Conservation (phyloP, 1,284 basidiomycete species). For the Leccinum subrobustum region DNA sequence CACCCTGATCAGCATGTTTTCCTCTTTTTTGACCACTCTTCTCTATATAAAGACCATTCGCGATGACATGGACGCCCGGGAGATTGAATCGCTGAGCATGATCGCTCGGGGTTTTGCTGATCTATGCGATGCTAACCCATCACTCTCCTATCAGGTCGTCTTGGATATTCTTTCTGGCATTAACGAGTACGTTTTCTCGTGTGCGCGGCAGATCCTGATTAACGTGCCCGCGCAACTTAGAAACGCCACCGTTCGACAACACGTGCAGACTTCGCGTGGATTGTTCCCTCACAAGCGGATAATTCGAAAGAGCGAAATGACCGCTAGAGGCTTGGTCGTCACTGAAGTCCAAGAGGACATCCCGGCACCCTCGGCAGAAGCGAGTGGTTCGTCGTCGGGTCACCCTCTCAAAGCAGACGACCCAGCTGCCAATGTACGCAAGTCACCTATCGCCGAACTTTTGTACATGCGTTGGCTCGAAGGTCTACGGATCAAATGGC, state of each 20-base stretch:
- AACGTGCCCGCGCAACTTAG: slow-evolving; percentile 38
- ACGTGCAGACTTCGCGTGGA: slow-evolving; percentile 70
- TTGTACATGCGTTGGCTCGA: slow-evolving; percentile 96
- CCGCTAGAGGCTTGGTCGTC: slow-evolving; percentile 72
- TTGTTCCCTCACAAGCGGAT: slow-evolving; percentile 79
- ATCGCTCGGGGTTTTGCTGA: slow-evolving; percentile 87
- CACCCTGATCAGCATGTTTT: background rate
- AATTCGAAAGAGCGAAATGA: slow-evolving; percentile 79
- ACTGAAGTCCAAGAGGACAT: slow-evolving; percentile 76
- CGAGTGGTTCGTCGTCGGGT: slow-evolving; percentile 28
- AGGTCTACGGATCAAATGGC: slow-evolving; percentile 87
- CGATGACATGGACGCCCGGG: slow-evolving; percentile 84
- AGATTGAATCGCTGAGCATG: slow-evolving; percentile 89
- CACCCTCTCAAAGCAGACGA: slow-evolving; percentile 38
- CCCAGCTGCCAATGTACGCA: slow-evolving; percentile 41
- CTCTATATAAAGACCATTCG: slow-evolving; percentile 56
- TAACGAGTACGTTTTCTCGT: slow-evolving; percentile 67
- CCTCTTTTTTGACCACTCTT: slow-evolving; percentile 15
- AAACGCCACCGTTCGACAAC: slow-evolving; percentile 69
- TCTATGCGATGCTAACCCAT: slow-evolving; percentile 77
- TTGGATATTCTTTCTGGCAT: slow-evolving; percentile 89
- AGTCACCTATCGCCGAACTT: slow-evolving; percentile 88
- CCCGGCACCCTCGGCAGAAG: slow-evolving; percentile 44
- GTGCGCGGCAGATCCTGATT: background rate
- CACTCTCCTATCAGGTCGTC: slow-evolving; percentile 82